A percentile compares a stretch with the other conserved stretches of the same genome.
These are phyloP conservation scores for Scenedesmus sp. DNA, from an alignment of 163 green algal genomes.

Conservation along the genomic window DNA sequence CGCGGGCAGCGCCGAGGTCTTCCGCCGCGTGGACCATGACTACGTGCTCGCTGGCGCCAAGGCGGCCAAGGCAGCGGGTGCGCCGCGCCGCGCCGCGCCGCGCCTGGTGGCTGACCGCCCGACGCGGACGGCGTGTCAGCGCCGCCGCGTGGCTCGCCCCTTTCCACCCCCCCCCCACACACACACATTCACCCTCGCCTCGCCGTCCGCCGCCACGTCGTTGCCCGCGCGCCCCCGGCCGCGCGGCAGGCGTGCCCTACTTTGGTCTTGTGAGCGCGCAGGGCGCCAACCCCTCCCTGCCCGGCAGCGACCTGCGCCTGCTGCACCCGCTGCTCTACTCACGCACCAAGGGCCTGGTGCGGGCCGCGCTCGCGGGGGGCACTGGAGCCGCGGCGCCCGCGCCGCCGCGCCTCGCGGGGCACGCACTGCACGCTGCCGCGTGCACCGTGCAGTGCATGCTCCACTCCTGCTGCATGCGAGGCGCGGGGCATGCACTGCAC, in stretches of 20 bases:
- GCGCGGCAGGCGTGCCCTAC: conserved; percentile 48
- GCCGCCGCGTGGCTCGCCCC: no score
- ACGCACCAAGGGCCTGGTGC: conserved; percentile 67
- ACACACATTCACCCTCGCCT: no score
- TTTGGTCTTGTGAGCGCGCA: conserved; percentile 65
- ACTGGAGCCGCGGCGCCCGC: no score
- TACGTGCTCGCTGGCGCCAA: conserved; percentile 57
- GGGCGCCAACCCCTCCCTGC: conserved; percentile 52
- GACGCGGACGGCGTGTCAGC: no score
- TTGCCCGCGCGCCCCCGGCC: no score
- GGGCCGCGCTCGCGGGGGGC: no score
- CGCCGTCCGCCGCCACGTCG: no score
- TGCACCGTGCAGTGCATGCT: neutral
- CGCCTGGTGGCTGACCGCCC: conserved; percentile 4
- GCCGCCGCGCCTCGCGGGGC: no score
- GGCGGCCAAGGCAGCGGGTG: conserved; percentile 46
- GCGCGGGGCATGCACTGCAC: neutral
- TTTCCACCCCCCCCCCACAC: no score
- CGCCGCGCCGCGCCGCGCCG: neutral
- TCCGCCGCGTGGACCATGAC: conserved; percentile 66
- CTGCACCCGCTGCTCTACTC: conserved; percentile 70
- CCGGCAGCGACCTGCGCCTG: conserved; percentile 39
- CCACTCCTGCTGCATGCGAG: no score
- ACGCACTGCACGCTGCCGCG: no score
- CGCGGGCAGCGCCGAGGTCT: conserved; percentile 66